These are phyloP conservation scores for Metschnikowia cerradonensis DNA, from an alignment of 805 yeast species.

Conservation along the genomic window DNA sequence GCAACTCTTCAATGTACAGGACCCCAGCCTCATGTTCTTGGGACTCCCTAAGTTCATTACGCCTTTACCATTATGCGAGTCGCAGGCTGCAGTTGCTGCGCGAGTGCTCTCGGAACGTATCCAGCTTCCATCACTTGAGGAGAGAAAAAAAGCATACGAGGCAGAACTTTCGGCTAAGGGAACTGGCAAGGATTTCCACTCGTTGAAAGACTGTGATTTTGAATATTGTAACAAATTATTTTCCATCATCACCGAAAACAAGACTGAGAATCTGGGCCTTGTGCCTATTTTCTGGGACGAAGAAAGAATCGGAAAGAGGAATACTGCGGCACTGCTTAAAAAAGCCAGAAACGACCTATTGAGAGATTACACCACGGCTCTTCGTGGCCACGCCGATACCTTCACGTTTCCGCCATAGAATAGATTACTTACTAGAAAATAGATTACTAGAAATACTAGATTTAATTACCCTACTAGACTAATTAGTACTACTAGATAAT, in stretches of 20 bases:
- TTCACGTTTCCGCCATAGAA: constrained; percentile 12
- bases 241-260: constrained; percentile 11
- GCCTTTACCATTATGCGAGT: constrained; percentile 18
- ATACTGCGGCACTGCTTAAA: constrained; percentile 16
- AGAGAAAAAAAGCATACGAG: constrained; percentile 7
- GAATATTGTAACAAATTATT: constrained; percentile 20
- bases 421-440: background rate
- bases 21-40: constrained; percentile 16
- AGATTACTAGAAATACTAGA: no score
- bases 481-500: no score
- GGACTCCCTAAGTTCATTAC: constrained; percentile 14
- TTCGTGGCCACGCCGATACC: constrained; percentile 14
- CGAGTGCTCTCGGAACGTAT: constrained; percentile 16
- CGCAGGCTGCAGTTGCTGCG: constrained; percentile 18
- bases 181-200: constrained; percentile 16
- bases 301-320: constrained; percentile 12
- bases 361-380: constrained; percentile 13
- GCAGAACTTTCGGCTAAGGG: constrained; percentile 13
- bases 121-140: constrained; percentile 9
- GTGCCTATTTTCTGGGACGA: constrained; percentile 21
- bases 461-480: no score
- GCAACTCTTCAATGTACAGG: constrained; percentile 16
- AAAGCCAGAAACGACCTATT: constrained; percentile 12
- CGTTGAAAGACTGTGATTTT: constrained; percentile 17
- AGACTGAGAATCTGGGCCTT: constrained; percentile 17